Base-by-base conservation (phyloP, 176 grass and related monocot genomes). In the Neostapfia colusana region DNA sequence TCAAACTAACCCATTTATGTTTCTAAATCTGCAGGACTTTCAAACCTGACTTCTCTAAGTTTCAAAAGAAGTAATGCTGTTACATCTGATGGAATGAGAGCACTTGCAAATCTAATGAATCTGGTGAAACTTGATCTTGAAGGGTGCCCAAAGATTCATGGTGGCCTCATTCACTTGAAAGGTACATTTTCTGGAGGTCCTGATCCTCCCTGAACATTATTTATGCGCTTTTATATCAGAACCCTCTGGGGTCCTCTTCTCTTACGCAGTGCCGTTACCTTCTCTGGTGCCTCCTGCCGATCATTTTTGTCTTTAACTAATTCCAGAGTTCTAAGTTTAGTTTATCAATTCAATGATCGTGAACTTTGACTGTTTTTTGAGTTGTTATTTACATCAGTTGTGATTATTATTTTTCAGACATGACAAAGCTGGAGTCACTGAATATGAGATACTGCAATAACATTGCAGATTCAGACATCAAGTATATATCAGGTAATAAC, bases 81-180 rank as follows among this genome's bases (percentile, higher is more conserved):
- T 74, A 95, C 87, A 69, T 83, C 83, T 62, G 85, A 99, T 74
- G 87, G 87, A 81, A 92, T 92, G 87, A 88, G 73, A 77, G 77
- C 81, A 49, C 84, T 99, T 54, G 48, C 85, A 55, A 92, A 92
- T 68, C 86, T 99, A 76, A 17, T 88, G 39, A 90, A 92, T 75
- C 86, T 99, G 81, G 62, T 88, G 73, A 95, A 86, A 74, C 84
- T 99, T 27, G 91, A 99, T 74, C 90, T 99, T 57, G 95, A 99
- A 59, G 76, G 85, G 78, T 94, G 91, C 82, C 78, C 77, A 74
- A 87, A 86, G 38, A 92, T 95, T 84, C 91, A 88, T 81, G 91
- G 89, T 43, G 87, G 91, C 74, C 81, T 95, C 43, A 43, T 92
- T 90, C 87, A 95, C 88, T 50, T 99, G 56, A 86, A 92, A 95